Evolutionary conservation across 1,284 basidiomycete species (phyloP).

Genomic region (Rhodotorula sp.): DNA sequence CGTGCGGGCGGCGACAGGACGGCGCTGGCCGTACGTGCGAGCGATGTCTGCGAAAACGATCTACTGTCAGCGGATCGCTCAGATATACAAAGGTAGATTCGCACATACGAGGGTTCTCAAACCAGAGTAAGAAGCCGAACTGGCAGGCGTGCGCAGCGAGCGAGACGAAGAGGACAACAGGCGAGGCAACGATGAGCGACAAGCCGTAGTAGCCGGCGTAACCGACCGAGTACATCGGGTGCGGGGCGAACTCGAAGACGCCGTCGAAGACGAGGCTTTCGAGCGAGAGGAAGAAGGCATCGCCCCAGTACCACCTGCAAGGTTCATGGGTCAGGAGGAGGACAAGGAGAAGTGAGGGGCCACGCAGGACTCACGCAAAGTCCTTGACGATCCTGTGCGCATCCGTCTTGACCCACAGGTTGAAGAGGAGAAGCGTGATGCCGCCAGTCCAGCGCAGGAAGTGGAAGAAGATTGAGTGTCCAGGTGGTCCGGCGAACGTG

Average conservation of each 20-base stretch:
- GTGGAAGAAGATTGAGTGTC: constrained; percentile 66
- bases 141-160: constrained; percentile 90
- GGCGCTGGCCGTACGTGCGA: constrained; percentile 75
- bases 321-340: constrained; percentile 42
- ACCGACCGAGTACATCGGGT: constrained; percentile 77
- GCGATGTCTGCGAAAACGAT: constrained; percentile 71
- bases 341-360: neutral
- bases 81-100: constrained; percentile 11
- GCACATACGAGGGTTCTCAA: constrained; percentile 89
- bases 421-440: constrained; percentile 81
- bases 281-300: constrained; percentile 79
- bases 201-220: constrained; percentile 94
- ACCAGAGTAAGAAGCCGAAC: constrained; percentile 92
- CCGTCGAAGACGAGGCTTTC: constrained; percentile 87
- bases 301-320: constrained; percentile 97
- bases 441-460: constrained; percentile 84
- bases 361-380: constrained; percentile 52
- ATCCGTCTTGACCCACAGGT: constrained; percentile 94
- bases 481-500: constrained; percentile 64
- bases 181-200: constrained; percentile 82
- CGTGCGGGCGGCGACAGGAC: constrained; percentile 72
- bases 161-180: constrained; percentile 87
- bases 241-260: constrained; percentile 73
- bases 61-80: neutral
- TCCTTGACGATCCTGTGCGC: constrained; percentile 93